A percentile compares a stretch with the other conserved stretches of the same genome.
Evolutionary conservation across 805 yeast genomes (phyloP).

Genomic region (Starmera amethionina): DNA sequence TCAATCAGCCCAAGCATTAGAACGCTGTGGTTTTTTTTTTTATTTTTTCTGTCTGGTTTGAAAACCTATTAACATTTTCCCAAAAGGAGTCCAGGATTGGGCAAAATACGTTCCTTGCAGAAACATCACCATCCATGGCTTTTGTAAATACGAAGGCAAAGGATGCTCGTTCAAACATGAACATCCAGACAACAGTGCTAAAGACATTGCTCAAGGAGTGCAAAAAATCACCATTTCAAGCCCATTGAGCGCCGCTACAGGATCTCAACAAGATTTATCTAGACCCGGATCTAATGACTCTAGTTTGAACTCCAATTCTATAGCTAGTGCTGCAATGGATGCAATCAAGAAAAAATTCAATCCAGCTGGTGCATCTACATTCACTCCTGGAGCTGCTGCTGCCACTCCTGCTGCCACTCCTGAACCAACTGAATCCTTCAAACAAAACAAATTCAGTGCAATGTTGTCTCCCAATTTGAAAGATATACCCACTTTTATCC

Average conservation of each 20-base stretch:
- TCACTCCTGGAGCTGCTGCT: slow-evolving; percentile 30
- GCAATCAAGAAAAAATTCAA: slow-evolving; percentile 36
- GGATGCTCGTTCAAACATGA: slow-evolving; percentile 81
- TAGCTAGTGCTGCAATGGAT: slow-evolving; percentile 2
- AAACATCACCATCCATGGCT: slow-evolving; percentile 78
- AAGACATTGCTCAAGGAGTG: background rate
- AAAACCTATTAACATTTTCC: slow-evolving; percentile 5
- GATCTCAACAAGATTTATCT: background rate
- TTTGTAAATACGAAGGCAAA: slow-evolving; percentile 77
- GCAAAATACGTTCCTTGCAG: slow-evolving; percentile 76
- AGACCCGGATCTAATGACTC: background rate
- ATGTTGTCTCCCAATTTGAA: slow-evolving; percentile 28
- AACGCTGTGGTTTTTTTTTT: too few relatives aligned
- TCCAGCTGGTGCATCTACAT: slow-evolving; percentile 43
- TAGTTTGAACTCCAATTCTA: background rate
- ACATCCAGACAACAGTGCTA: slow-evolving; percentile 4
- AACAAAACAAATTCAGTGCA: slow-evolving; percentile 18
- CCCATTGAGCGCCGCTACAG: too few relatives aligned
- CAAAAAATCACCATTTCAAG: too few relatives aligned
- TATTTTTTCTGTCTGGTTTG: too few relatives aligned
- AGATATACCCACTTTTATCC: slow-evolving; percentile 20
- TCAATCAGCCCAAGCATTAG: too few relatives aligned
- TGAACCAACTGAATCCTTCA: slow-evolving; percentile 1
- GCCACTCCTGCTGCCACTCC: slow-evolving; percentile 3
- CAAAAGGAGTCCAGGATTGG: slow-evolving; percentile 23